phyloP scores from a whole-genome alignment of 306 rosid species.

The Prunus dulcis region DNA sequence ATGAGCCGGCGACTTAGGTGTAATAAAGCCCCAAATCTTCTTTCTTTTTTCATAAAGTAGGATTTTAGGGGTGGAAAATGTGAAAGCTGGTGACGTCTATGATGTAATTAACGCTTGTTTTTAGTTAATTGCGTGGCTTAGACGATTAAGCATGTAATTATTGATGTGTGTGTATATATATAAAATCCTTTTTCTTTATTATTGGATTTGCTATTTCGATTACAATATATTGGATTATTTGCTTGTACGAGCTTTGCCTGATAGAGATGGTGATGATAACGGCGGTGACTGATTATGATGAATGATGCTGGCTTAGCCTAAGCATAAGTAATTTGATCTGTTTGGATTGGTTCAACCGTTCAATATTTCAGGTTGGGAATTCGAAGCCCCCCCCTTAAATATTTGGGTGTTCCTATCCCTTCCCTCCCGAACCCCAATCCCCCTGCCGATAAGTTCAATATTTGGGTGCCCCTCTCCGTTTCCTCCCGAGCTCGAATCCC shows the following conservation, averaged over 20 bases:
- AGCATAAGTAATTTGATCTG: not conserved
- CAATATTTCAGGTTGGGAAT: not conserved
- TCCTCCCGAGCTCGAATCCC: too few relatives aligned
- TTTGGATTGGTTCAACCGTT: not conserved
- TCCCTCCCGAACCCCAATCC: too few relatives aligned
- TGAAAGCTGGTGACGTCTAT: not conserved
- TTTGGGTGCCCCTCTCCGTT: too few relatives aligned
- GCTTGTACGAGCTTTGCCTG: not conserved
- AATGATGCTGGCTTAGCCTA: not conserved
- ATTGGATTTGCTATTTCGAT: not conserved
- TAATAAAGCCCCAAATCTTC: constrained; percentile 8
- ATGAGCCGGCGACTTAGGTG: constrained; percentile 20
- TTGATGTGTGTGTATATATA: not conserved
- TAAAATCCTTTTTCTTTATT: not conserved
- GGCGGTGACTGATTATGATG: too few relatives aligned
- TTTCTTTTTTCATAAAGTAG: not conserved
- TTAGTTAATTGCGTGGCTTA: not conserved
- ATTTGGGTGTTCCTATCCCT: too few relatives aligned
- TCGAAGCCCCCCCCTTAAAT: too few relatives aligned
- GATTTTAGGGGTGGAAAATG: constrained; percentile 2
- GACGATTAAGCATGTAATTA: constrained; percentile 12
- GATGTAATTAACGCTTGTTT: not conserved
- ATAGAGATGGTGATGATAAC: not conserved
- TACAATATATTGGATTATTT: not conserved
- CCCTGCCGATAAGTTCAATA: too few relatives aligned